These are phyloP conservation scores for Lotus japonicus DNA, from an alignment of 306 rosid species.

Conservation along the genomic window DNA sequence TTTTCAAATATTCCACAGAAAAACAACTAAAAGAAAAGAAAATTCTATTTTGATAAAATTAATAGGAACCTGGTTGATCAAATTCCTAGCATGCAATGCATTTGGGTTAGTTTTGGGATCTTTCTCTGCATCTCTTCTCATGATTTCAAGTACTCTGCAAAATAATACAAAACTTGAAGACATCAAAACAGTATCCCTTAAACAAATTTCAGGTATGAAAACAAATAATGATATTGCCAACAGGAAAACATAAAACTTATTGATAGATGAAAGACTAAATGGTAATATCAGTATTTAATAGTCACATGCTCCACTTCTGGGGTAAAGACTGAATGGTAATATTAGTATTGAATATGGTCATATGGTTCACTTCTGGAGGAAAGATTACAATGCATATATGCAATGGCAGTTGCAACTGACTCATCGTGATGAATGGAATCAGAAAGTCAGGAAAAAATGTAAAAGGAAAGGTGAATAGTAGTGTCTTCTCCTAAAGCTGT, in stretches of 20 bases:
- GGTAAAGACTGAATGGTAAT: neutral
- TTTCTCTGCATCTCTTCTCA: conserved; percentile 64
- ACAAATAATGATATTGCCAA: neutral
- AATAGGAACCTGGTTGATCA: conserved; percentile 67
- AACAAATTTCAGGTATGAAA: neutral
- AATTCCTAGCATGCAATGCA: conserved; percentile 59
- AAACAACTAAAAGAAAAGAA: neutral
- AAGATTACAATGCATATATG: neutral
- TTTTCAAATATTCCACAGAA: neutral
- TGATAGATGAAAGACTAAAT: neutral
- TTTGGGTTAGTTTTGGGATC: conserved; percentile 66
- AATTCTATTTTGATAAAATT: neutral
- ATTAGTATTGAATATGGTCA: neutral
- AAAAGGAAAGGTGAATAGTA: neutral
- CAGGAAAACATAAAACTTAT: neutral
- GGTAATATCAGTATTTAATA: neutral
- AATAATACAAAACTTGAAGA: conserved; percentile 11
- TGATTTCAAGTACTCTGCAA: conserved; percentile 86
- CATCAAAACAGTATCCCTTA: conserved; percentile 5
- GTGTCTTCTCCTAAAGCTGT: too few relatives aligned
- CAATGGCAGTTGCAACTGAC: neutral
- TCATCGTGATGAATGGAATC: neutral
- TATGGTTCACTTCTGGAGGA: too few relatives aligned
- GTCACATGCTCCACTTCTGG: too few relatives aligned
- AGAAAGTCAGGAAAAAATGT: neutral